These are phyloP conservation scores for Gamsiella multidivaricata DNA, from an alignment of 192 early-diverging fungal species.

Conservation along the genomic window DNA sequence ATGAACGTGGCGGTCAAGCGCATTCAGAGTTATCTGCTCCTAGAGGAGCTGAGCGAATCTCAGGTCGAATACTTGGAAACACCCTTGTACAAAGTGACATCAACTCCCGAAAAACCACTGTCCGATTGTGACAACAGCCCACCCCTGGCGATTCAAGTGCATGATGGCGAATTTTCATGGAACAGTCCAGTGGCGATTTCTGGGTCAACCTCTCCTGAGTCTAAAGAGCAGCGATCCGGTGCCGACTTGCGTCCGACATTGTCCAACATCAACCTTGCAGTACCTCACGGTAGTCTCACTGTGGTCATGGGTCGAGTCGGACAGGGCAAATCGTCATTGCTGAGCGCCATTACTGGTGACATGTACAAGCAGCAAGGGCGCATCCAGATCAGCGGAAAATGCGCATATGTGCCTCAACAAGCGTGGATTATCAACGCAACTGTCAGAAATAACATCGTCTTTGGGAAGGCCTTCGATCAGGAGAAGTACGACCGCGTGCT, in stretches of 20 bases:
- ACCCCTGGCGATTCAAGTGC: background rate
- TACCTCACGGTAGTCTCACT: constrained; percentile 27
- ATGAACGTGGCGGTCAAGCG: constrained; percentile 18
- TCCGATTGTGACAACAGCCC: background rate
- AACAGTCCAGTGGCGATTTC: background rate
- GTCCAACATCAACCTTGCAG: constrained; percentile 30
- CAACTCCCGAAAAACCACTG: background rate
- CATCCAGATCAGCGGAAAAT: constrained; percentile 66
- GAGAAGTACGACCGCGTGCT: constrained; percentile 78
- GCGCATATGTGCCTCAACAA: constrained; percentile 73
- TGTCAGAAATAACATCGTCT: constrained; percentile 90
- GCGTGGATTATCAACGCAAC: constrained; percentile 97
- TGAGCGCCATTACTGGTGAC: constrained; percentile 80
- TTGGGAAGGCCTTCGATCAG: constrained; percentile 80
- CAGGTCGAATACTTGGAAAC: constrained; percentile 14
- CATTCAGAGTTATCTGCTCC: constrained; percentile 17
- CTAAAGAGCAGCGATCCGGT: background rate
- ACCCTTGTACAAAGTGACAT: background rate
- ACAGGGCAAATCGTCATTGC: constrained; percentile 62
- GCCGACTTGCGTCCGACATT: constrained; percentile 4
- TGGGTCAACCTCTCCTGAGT: background rate
- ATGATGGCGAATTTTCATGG: constrained; percentile 35
- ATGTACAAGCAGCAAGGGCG: constrained; percentile 76
- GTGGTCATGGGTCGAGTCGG: constrained; percentile 50
- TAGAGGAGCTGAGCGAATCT: constrained; percentile 25